Conservation (phyloP, 164 flowering plant species). For the Annona cherimola region DNA sequence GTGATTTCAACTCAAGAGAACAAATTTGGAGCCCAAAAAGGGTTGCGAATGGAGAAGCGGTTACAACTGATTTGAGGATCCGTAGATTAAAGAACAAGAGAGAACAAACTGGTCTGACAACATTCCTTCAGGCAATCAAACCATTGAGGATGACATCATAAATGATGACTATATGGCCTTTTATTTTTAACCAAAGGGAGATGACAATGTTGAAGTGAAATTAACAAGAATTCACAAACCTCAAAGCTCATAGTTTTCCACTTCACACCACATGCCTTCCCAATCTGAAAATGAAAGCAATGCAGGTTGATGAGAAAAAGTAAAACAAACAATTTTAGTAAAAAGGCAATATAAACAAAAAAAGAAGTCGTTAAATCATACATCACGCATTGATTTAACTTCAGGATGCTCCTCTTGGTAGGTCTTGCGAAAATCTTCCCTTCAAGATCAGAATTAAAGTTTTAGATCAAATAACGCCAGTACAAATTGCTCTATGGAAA, state of each 20-base stretch:
- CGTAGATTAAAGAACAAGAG: too few species aligned
- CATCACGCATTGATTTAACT: constrained; percentile 92
- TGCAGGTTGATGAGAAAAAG: background rate
- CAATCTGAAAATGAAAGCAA: constrained; percentile 45
- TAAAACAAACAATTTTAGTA: background rate
- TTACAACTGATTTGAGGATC: too few species aligned
- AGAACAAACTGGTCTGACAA: too few species aligned
- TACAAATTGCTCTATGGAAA: background rate
- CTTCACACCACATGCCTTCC: constrained; percentile 95
- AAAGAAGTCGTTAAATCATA: constrained; percentile 27
- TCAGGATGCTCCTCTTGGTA: constrained; percentile 86
- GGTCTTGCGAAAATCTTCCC: constrained; percentile 91
- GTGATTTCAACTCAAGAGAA: too few species aligned
- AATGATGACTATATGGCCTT: too few species aligned
- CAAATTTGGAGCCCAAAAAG: too few species aligned
- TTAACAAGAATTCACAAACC: constrained; percentile 31
- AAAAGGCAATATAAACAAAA: background rate
- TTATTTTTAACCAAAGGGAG: too few species aligned
- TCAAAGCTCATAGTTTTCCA: constrained; percentile 93
- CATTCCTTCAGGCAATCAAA: too few species aligned
- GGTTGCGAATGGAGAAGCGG: too few species aligned
- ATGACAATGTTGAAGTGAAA: too few species aligned
- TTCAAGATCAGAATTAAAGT: constrained; percentile 22
- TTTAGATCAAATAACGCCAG: background rate
- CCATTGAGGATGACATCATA: too few species aligned